Evolutionary conservation across 306 rosid species (phyloP).

Genomic region (Lotus japonicus): DNA sequence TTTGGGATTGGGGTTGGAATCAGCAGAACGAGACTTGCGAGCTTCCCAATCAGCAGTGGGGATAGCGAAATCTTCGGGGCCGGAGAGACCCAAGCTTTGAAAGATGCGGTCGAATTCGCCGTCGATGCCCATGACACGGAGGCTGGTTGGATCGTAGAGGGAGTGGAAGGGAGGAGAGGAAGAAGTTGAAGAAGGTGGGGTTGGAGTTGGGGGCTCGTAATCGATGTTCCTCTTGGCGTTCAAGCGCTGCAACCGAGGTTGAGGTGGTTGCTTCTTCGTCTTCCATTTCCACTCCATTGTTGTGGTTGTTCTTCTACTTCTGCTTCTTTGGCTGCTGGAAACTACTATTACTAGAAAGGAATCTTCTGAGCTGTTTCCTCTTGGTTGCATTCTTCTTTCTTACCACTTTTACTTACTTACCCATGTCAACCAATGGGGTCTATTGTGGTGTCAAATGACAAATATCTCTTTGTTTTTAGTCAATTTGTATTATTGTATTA

Average conservation of each 20-base stretch:
- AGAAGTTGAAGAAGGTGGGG: not conserved
- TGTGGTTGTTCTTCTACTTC: no score
- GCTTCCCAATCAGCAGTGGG: constrained; percentile 61
- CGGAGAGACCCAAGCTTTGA: constrained; percentile 47
- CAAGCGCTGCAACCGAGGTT: constrained; percentile 40
- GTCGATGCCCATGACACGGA: constrained; percentile 39
- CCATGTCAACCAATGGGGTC: no score
- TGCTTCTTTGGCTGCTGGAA: not conserved
- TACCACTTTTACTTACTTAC: no score
- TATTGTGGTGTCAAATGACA: no score
- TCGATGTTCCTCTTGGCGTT: constrained; percentile 44
- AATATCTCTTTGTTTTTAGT: no score
- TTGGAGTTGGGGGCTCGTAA: constrained; percentile 26
- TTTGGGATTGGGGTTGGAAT: not conserved
- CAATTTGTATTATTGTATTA: no score
- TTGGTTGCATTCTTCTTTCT: no score
- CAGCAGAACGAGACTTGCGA: constrained; percentile 19
- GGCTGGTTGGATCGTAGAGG: constrained; percentile 16
- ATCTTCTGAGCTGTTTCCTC: not conserved
- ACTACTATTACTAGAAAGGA: not conserved
- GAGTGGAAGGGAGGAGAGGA: not conserved
- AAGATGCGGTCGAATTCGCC: constrained; percentile 57
- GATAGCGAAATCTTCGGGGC: constrained; percentile 53
- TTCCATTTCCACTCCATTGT: constrained; percentile 38
- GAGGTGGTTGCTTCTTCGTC: not conserved